phyloP scores from a whole-genome alignment of 169 alveolate species.

The Plasmodium chabaudi region DNA sequence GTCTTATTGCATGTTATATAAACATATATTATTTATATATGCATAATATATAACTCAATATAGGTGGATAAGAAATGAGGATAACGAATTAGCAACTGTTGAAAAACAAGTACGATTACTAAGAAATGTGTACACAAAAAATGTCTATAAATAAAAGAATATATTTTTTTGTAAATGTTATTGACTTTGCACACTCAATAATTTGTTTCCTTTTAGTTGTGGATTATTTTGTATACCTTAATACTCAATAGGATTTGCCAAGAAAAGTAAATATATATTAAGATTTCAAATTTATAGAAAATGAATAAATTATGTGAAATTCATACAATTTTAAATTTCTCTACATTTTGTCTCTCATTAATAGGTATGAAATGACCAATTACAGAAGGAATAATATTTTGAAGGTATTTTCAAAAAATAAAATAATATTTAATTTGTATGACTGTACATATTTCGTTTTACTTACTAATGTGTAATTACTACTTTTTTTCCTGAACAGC shows the following conservation, averaged over 20 bases:
- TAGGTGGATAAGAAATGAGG: conserved; percentile 68
- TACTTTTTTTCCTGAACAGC: conserved; percentile 10
- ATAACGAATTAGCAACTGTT: conserved; percentile 17
- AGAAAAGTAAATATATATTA: conserved; percentile 36
- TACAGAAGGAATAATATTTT: conserved; percentile 71
- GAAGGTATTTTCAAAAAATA: conserved; percentile 18
- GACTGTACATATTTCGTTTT: neutral
- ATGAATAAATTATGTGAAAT: neutral
- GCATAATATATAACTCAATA: neutral
- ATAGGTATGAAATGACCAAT: conserved; percentile 71
- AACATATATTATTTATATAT: neutral
- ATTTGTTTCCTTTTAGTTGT: conserved; percentile 14
- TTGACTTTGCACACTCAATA: neutral
- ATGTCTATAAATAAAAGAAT: neutral
- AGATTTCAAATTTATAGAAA: neutral
- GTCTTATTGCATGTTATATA: neutral
- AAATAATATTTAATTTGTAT: neutral
- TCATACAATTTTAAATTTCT: neutral
- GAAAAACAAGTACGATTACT: conserved; percentile 56
- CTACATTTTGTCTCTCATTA: neutral
- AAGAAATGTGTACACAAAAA: neutral
- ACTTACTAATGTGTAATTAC: neutral
- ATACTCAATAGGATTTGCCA: conserved; percentile 39
- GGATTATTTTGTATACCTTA: conserved; percentile 64
- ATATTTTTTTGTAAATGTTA: neutral